These are phyloP conservation scores for Trichoderma koningiopsis DNA, from an alignment of 2,329 filamentous ascomycete genomes.

Conservation along the genomic window DNA sequence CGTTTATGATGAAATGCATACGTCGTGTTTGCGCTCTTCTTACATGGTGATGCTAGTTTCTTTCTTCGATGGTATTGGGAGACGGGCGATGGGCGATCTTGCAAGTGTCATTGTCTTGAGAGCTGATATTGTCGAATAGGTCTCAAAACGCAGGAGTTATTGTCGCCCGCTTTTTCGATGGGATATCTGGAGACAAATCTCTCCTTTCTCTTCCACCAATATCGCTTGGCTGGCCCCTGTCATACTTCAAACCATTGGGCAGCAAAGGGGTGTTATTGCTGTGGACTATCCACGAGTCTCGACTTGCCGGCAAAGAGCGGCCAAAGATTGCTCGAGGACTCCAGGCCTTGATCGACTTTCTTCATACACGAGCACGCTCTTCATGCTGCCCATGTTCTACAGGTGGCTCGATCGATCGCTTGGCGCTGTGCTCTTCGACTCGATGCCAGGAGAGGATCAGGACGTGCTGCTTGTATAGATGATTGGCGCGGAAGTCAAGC, in stretches of 20 bases:
- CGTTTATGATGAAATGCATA: slow-evolving; percentile 11
- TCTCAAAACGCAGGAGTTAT: not conserved
- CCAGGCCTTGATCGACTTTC: not conserved
- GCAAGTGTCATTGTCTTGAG: not conserved
- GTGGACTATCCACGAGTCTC: not conserved
- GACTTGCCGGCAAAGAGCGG: not conserved
- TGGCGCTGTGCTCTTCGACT: not conserved
- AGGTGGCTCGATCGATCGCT: not conserved
- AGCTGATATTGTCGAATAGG: not conserved
- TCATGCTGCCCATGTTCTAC: not conserved
- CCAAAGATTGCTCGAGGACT: not conserved
- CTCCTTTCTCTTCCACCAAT: not conserved
- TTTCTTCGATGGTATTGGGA: not conserved
- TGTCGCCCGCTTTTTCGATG: not conserved
- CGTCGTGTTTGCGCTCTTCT: not conserved
- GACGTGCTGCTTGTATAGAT: not conserved
- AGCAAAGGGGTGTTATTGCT: not conserved
- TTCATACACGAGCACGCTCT: not conserved
- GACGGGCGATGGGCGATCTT: not conserved
- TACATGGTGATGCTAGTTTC: not conserved
- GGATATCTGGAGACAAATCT: not conserved
- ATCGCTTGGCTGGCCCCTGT: not conserved
- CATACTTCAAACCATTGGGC: not conserved
- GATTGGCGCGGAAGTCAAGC: not conserved
- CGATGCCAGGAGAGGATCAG: not conserved